Evolutionary conservation across 202 grass and related monocot species (phyloP), one percentile per base, ranked within the genome.

Genomic region (Panicum virgatum): DNA sequence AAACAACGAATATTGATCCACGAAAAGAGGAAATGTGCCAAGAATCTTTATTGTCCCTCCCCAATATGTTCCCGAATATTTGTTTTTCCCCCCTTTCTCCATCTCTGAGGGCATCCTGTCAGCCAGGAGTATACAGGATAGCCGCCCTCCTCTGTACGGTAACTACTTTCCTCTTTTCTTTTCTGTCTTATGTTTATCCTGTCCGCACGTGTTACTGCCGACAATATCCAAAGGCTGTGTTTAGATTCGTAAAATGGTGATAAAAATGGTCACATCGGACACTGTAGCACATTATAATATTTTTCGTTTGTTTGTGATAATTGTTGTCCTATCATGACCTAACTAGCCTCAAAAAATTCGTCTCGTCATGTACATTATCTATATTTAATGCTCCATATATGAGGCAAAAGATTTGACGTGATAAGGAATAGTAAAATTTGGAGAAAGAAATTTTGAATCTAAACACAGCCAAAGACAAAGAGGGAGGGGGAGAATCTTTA

Each of bases 181-280:
- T 2, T 13, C 3, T 46, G 44, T 46, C 3, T 50, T 15, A 11
- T 22, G 73, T 64, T 74, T 73, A 84, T 44, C 58, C 62, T 42
- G 72, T 67, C 34, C 6, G 19, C 56, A 72, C 79, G 72, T 63
- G 85, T 25, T 44, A 19, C n/a, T 62, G 71, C 72, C 73, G 56
- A 72, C 66, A 72, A 39, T 25, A 67, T 78, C 50, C 34, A 65
- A 72, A 83, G 11, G 14, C 16, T n/a, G n/a, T n/a, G n/a, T n/a
- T n/a, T n/a, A n/a, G n/a, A n/a, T n/a, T n/a, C n/a, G n/a, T n/a
- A n/a, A n/a, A n/a, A n/a, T n/a, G n/a, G n/a, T n/a, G n/a, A n/a
- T n/a, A n/a, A n/a, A n/a, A n/a, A n/a, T n/a, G n/a, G n/a, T n/a
- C n/a, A n/a, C n/a, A n/a, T n/a, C n/a, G n/a, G n/a, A n/a, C n/a